Conservation (phyloP, 2,329 filamentous ascomycete species). For the Claviceps sp. region DNA sequence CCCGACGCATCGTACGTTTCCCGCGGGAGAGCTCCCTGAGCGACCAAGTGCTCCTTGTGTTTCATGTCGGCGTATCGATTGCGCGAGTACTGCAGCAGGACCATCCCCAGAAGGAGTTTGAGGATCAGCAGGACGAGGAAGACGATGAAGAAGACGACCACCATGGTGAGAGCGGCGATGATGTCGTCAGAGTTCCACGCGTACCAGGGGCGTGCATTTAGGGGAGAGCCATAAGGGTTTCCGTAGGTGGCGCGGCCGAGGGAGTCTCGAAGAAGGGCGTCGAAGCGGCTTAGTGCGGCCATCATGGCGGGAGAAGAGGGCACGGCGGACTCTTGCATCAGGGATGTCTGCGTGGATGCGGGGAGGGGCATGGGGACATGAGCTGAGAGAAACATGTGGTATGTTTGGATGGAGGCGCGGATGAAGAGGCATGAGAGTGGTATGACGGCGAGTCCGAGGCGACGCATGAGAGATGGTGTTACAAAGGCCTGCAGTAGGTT, state of each 20-base stretch:
- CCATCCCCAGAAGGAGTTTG: constrained; percentile 82
- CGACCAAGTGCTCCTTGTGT: constrained; percentile 42
- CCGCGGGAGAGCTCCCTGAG: constrained; percentile 31
- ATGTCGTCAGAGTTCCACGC: constrained; percentile 56
- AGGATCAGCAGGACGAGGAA: constrained; percentile 76
- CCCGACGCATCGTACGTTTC: constrained; percentile 55
- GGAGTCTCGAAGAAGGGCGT: constrained; percentile 61
- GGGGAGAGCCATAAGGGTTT: constrained; percentile 29
- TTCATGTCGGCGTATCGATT: constrained; percentile 75
- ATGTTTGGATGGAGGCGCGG: constrained; percentile 85
- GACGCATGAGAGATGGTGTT: constrained; percentile 77
- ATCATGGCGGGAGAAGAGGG: constrained; percentile 61
- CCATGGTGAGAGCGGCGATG: constrained; percentile 68
- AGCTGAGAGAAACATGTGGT: constrained; percentile 92
- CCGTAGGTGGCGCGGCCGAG: constrained; percentile 62
- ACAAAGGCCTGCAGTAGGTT: constrained; percentile 55
- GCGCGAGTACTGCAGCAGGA: constrained; percentile 65
- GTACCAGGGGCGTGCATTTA: constrained; percentile 31
- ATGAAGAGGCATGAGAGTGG: constrained; percentile 92
- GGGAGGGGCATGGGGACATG: constrained; percentile 64
- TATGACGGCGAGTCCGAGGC: constrained; percentile 81
- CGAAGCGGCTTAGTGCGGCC: constrained; percentile 66
- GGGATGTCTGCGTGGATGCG: constrained; percentile 50
- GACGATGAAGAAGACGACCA: constrained; percentile 69
- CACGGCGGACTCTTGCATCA: constrained; percentile 48